Percentiles rank a stretch among this genome's conserved stretches.
Conservation (phyloP, 1,139 yeast species). For the Suhomyces taliae region DNA sequence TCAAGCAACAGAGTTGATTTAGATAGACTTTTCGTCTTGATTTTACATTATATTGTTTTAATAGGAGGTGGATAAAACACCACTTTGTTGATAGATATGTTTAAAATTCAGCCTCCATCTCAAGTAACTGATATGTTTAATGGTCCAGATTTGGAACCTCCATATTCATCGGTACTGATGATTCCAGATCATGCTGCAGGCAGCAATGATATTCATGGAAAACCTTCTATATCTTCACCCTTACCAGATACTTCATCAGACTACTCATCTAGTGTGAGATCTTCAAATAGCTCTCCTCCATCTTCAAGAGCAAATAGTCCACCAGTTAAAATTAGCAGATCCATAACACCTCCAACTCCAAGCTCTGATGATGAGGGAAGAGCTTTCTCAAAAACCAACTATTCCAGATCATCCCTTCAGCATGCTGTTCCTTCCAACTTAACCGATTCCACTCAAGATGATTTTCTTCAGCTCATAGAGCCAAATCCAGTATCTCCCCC, state of each 20-base stretch:
- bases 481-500: slow-evolving; percentile 56
- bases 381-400: slow-evolving; percentile 1
- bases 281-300: slow-evolving; percentile 9
- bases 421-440: background rate
- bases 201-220: slow-evolving; percentile 1
- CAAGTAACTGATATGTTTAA: background rate
- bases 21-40: too few relatives aligned
- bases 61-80: background rate
- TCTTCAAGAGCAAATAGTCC: slow-evolving; percentile 12
- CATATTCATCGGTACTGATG: background rate
- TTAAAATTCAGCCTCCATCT: background rate
- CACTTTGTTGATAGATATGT: background rate
- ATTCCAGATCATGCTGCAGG: slow-evolving; percentile 1
- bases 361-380: background rate
- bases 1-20: too few relatives aligned
- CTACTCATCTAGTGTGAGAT: slow-evolving; percentile 8
- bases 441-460: slow-evolving; percentile 11
- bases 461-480: slow-evolving; percentile 42
- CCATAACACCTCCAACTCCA: slow-evolving; percentile 10
- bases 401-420: background rate
- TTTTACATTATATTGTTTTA: too few relatives aligned
- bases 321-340: slow-evolving; percentile 1
- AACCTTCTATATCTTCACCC: background rate
- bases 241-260: slow-evolving; percentile 10
- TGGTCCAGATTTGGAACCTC: background rate